These are phyloP conservation scores for Macrotyloma uniflorum DNA, from an alignment of 306 rosid genomes.

Conservation along the genomic window DNA sequence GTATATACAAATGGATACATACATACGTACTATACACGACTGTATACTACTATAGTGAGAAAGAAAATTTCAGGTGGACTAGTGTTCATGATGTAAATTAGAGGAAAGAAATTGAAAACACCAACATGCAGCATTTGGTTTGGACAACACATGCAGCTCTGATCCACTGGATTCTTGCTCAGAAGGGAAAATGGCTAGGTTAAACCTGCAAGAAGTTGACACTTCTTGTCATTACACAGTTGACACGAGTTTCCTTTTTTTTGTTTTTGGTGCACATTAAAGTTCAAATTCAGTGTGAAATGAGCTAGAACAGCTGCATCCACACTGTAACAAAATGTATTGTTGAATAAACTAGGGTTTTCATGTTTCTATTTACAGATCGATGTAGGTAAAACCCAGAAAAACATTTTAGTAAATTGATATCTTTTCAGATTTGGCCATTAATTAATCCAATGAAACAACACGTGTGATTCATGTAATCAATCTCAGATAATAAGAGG, in stretches of 20 bases:
- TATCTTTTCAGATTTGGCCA: too few species aligned
- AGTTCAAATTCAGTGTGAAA: neutral
- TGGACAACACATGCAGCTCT: constrained; percentile 1
- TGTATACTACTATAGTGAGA: neutral
- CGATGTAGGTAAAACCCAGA: neutral
- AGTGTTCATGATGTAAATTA: neutral
- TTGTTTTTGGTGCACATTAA: neutral
- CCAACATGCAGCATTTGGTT: neutral
- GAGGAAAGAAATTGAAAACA: constrained; percentile 11
- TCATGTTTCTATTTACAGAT: neutral
- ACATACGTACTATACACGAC: neutral
- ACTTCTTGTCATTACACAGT: neutral
- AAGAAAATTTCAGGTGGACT: neutral
- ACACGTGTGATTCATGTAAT: neutral
- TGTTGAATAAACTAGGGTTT: neutral
- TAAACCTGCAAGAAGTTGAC: neutral
- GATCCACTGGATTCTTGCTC: constrained; percentile 5
- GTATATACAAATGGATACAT: neutral
- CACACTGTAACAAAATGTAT: neutral
- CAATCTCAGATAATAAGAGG: neutral
- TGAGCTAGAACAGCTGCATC: neutral
- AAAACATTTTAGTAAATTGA: neutral
- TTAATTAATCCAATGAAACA: too few species aligned
- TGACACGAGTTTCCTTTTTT: neutral
- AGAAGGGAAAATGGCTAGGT: constrained; percentile 29